phyloP scores from a whole-genome alignment of 2,329 filamentous ascomycete species.

The Biscogniauxia marginata region DNA sequence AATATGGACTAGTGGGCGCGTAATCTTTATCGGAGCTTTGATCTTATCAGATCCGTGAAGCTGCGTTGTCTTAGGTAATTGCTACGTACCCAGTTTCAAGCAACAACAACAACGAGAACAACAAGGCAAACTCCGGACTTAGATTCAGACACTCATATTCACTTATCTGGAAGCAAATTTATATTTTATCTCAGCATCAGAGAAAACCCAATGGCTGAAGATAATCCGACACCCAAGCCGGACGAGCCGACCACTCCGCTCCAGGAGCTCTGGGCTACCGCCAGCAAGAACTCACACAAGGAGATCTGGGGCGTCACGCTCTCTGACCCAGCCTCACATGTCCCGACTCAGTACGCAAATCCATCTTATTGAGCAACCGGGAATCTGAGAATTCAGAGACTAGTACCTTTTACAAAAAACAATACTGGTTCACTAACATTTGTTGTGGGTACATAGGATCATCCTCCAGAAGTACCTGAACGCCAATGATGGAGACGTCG shows the following conservation, averaged over 20 bases:
- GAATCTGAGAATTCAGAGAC: no score
- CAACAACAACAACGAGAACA: background rate
- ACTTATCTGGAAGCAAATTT: no score
- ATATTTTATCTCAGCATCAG: slow-evolving; percentile 1
- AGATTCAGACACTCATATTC: no score
- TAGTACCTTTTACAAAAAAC: no score
- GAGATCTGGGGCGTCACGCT: slow-evolving; percentile 90
- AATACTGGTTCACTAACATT: background rate
- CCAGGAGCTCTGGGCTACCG: slow-evolving; percentile 32
- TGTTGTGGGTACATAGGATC: slow-evolving; percentile 44
- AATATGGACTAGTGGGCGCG: no score
- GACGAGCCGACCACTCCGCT: slow-evolving; percentile 28
- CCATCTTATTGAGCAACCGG: no score
- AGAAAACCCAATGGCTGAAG: slow-evolving; percentile 13
- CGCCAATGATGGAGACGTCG: slow-evolving; percentile 76
- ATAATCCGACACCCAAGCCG: slow-evolving; percentile 16
- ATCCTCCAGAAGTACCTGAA: slow-evolving; percentile 92
- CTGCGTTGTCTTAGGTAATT: background rate
- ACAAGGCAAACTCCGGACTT: no score
- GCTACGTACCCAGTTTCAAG: background rate
- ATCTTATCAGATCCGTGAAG: slow-evolving; percentile 1
- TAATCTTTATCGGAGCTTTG: slow-evolving; percentile 1
- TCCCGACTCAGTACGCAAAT: slow-evolving; percentile 61
- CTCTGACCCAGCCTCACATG: slow-evolving; percentile 48
- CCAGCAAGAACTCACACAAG: slow-evolving; percentile 46